These are phyloP conservation scores for Colletotrichum salicis DNA, from an alignment of 2,329 filamentous ascomycete species.

Conservation along the genomic window DNA sequence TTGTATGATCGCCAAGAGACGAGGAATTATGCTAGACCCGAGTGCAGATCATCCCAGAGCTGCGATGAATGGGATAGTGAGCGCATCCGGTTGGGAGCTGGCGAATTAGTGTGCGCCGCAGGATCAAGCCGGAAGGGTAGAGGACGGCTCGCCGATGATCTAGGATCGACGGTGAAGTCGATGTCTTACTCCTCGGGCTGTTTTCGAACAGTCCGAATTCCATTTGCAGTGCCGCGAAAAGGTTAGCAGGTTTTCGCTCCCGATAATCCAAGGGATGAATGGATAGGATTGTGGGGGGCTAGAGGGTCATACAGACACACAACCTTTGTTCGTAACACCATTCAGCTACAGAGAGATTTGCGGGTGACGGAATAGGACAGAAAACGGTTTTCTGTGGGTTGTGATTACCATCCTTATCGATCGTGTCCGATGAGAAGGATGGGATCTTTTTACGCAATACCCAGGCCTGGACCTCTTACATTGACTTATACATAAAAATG, in stretches of 20 bases:
- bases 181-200: slow-evolving; percentile 21
- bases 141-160: not conserved
- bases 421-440: not conserved
- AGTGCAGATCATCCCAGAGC: not conserved
- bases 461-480: no score
- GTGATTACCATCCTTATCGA: not conserved
- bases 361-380: not conserved
- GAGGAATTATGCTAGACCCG: not conserved
- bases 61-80: not conserved
- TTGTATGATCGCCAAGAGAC: not conserved
- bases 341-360: not conserved
- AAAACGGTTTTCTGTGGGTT: slow-evolving; percentile 4
- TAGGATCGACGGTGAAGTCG: slow-evolving; percentile 14
- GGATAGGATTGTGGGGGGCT: not conserved
- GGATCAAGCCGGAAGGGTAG: not conserved
- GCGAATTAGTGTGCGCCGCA: slow-evolving; percentile 20
- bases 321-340: slow-evolving; percentile 18
- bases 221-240: slow-evolving; percentile 1
- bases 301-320: slow-evolving; percentile 13
- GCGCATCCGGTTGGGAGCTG: slow-evolving; percentile 15
- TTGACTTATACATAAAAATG: not conserved
- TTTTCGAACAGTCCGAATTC: slow-evolving; percentile 19
- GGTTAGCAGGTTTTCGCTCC: not conserved
- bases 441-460: not conserved
- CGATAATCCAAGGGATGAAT: not conserved